phyloP scores from a whole-genome alignment of 805 yeast genomes.

The Saccharomycopsis fermentans region DNA sequence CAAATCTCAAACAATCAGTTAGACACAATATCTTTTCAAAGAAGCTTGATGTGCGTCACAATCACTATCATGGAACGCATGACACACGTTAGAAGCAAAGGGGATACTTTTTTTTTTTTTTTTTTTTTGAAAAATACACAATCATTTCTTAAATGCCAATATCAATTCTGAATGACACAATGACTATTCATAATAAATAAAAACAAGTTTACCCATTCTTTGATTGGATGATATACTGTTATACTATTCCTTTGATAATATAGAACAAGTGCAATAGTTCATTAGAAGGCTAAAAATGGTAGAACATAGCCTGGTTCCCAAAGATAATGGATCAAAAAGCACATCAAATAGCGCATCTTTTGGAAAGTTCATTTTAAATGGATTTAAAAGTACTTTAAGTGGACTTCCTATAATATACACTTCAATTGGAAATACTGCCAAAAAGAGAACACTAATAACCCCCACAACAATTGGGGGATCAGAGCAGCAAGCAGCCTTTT shows the following conservation, averaged over 20 bases:
- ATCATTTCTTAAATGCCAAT: no score
- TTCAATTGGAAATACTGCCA: not conserved
- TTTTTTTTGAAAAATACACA: no score
- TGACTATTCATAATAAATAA: no score
- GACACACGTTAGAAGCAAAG: not conserved
- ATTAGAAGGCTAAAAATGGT: not conserved
- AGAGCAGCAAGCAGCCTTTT: constrained; percentile 9
- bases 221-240: no score
- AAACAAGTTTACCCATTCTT: no score
- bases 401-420: not conserved
- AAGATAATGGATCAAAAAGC: not conserved
- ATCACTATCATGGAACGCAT: not conserved
- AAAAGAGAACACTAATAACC: constrained; percentile 2
- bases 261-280: not conserved
- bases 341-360: not conserved
- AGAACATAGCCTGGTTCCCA: not conserved
- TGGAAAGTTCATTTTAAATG: not conserved
- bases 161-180: no score
- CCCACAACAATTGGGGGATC: constrained; percentile 18
- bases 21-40: not conserved
- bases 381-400: not conserved
- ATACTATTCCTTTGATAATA: not conserved
- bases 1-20: not conserved
- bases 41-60: not conserved
- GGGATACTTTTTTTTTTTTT: no score